Conservation (phyloP, 805 yeast species). For the Pichia cephalocereana region DNA sequence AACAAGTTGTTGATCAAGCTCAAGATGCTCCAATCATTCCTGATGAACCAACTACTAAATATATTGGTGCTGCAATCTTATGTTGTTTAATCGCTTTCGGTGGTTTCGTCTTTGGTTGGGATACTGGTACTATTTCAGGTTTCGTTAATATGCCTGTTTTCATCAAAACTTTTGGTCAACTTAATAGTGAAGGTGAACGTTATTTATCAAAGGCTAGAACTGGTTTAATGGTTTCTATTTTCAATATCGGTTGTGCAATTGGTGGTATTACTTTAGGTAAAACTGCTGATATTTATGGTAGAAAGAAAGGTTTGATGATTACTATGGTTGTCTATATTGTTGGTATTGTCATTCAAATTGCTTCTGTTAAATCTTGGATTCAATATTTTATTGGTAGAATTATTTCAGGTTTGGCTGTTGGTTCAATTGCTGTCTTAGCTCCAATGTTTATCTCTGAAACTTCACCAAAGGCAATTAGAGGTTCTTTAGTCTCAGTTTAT, state of each 20-base stretch:
- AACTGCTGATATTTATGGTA: constrained; percentile 50
- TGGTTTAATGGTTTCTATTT: constrained; percentile 60
- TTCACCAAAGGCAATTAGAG: constrained; percentile 63
- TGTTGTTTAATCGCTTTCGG: constrained; percentile 64
- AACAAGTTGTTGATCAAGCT: constrained; percentile 5
- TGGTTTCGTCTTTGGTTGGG: constrained; percentile 73
- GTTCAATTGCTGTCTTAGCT: constrained; percentile 42
- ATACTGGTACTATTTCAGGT: constrained; percentile 71
- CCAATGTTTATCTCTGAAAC: constrained; percentile 60
- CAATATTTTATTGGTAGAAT: constrained; percentile 59
- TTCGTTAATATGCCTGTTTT: constrained; percentile 58
- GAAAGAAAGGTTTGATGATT: constrained; percentile 46
- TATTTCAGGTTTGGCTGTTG: constrained; percentile 47
- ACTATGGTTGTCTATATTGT: constrained; percentile 49
- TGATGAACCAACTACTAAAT: constrained; percentile 18
- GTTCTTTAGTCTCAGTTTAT: constrained; percentile 59
- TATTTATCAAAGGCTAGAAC: constrained; percentile 43
- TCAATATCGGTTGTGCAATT: constrained; percentile 64
- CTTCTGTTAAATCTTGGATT: constrained; percentile 47
- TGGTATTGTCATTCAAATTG: constrained; percentile 54
- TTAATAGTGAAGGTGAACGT: constrained; percentile 29
- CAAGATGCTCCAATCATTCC: constrained; percentile 13
- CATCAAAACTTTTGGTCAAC: constrained; percentile 41
- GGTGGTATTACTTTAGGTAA: constrained; percentile 58
- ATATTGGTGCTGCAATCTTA: constrained; percentile 21